Base-by-base conservation (phyloP, 2,329 filamentous ascomycete genomes). In the Cercospora brassicicola region DNA sequence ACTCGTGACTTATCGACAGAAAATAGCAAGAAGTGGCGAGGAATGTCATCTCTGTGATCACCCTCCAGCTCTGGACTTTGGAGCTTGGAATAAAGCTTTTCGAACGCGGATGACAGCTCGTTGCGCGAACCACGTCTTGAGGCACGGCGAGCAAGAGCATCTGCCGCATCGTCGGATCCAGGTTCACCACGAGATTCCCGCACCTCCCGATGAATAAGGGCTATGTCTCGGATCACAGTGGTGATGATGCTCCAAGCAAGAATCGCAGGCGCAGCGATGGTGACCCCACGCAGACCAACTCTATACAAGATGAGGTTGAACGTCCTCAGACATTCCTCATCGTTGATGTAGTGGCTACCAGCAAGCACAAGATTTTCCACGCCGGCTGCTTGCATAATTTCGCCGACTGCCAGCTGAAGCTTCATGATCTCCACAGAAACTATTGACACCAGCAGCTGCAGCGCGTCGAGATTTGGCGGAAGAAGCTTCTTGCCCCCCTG, bases 171-270 rank as follows among this genome's bases (percentile, higher is more conserved):
- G 91, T 70, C 63, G 10, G 48, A 33, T n/a, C 59, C 67, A 61
- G 59, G 36, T 9, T 64, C 62, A 28, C 61, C 57, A 26, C 59
- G 67, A 30, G 45, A 64, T 56, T 66, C 72, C 10, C 64, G 48
- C n/a, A 61, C 64, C 4, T 72, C 69, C 59, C 69, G 65, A 45
- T 70, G 72, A 8, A 69, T 48, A 26, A 64, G 60, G 23, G 73
- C 89, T 45, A 73, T 70, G 59, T 73, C 73, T 30, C 88, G 87
- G 81, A 95, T 88, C 28, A 86, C 85, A 74, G 91, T 87, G 9
- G 94, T 83, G 28, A 97, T 86, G 59, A 94, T 83, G 3, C 90
- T 88, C 94, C 94, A 98, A 2, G 91, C 88, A 72, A 96, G 91
- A 20, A 92, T 86, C 18, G 91, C 88, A 1, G 92, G 92, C 65